Conservation (phyloP, 345 rosid genomes). For the Microcos paniculata region DNA sequence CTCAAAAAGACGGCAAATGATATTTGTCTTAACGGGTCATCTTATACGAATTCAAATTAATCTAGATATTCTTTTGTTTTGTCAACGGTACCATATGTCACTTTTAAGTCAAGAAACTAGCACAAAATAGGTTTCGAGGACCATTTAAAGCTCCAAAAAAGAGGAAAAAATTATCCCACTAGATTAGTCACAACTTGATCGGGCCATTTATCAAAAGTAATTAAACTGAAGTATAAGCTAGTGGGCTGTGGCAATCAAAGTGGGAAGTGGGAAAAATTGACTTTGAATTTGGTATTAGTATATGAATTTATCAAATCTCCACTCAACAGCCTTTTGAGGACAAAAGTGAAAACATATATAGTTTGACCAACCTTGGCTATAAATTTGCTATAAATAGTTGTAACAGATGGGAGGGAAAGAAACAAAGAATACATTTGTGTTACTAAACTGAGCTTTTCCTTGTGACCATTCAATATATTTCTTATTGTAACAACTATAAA, state of each 20-base stretch:
- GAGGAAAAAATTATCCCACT: not conserved
- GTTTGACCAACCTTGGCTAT: not conserved
- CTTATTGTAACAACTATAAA: constrained; percentile 1
- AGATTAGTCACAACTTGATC: not conserved
- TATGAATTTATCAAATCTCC: not conserved
- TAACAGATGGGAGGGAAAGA: too few species aligned
- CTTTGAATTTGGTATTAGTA: not conserved
- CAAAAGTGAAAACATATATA: too few species aligned
- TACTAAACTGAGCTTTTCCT: not conserved
- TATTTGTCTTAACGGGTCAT: too few species aligned
- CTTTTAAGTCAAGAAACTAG: not conserved
- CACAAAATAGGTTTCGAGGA: not conserved
- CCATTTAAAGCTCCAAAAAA: not conserved
- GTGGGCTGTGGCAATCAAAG: not conserved
- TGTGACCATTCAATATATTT: not conserved
- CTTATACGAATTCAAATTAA: not conserved
- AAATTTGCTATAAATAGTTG: too few species aligned
- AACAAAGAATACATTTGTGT: not conserved
- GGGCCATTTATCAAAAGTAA: not conserved
- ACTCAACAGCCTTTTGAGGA: not conserved
- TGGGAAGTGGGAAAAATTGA: not conserved
- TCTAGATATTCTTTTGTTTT: too few species aligned
- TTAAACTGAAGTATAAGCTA: not conserved
- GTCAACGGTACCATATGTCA: not conserved
- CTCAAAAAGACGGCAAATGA: too few species aligned